A percentile compares a stretch with the other conserved stretches of the same genome.
phyloP scores from a whole-genome alignment of 140 eudicot genomes.

The Oenanthe javanica region DNA sequence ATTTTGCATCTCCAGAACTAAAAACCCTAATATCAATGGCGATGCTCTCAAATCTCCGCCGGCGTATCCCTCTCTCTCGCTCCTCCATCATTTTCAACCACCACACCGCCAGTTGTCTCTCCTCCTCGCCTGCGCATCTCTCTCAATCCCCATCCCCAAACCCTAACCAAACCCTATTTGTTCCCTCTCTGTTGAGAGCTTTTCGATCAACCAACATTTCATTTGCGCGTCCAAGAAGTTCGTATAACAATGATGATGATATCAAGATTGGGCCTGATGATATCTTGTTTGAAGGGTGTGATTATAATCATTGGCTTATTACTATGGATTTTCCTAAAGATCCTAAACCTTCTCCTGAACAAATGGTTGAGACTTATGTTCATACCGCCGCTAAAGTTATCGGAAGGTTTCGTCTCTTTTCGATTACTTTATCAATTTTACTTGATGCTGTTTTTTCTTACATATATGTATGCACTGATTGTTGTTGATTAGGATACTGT shows the following conservation, averaged over 20 bases:
- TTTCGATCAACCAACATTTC: slow-evolving; percentile 23
- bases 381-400: slow-evolving; percentile 66
- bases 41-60: too few species aligned
- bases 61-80: too few species aligned
- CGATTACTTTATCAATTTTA: not conserved
- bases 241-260: not conserved
- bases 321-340: slow-evolving; percentile 74
- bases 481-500: too few species aligned
- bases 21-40: too few species aligned
- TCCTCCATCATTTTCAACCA: too few species aligned
- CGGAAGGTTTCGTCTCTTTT: slow-evolving; percentile 34
- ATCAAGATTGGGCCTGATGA: slow-evolving; percentile 54
- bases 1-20: too few species aligned
- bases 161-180: too few species aligned
- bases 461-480: too few species aligned
- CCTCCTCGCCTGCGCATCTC: too few species aligned
- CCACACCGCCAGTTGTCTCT: too few species aligned
- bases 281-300: slow-evolving; percentile 80
- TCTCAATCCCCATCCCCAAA: too few species aligned
- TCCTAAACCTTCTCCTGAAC: slow-evolving; percentile 43
- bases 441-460: too few species aligned
- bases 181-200: not conserved
- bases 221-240: slow-evolving; percentile 24
- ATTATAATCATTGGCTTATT: slow-evolving; percentile 91
- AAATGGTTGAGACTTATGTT: slow-evolving; percentile 69